phyloP scores from a whole-genome alignment of 176 grass and related monocot genomes.

The Aegilops longissima region DNA sequence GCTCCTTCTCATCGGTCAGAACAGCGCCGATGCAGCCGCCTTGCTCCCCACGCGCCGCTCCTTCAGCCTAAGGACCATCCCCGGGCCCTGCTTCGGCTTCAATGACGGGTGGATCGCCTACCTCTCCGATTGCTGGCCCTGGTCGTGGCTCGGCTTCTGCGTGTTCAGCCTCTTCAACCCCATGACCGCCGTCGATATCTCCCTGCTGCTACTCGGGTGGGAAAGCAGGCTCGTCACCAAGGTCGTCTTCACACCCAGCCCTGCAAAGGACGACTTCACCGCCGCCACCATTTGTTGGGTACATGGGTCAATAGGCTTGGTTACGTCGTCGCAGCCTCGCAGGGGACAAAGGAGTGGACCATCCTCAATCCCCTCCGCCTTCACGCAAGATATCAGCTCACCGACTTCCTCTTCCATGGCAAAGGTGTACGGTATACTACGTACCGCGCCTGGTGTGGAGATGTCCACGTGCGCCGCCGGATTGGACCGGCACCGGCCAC shows the following conservation, averaged over 20 bases:
- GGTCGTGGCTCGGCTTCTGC: neutral
- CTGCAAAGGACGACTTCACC: conserved; percentile 46
- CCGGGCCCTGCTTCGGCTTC: conserved; percentile 38
- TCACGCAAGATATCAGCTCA: too few relatives aligned
- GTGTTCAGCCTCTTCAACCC: conserved; percentile 45
- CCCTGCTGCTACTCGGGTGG: conserved; percentile 48
- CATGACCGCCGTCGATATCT: conserved; percentile 37
- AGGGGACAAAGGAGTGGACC: too few relatives aligned
- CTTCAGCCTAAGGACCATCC: conserved; percentile 37
- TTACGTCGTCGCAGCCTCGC: conserved; percentile 34
- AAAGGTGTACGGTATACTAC: too few relatives aligned
- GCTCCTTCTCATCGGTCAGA: too few relatives aligned
- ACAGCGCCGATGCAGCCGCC: conserved; percentile 8
- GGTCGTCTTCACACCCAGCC: conserved; percentile 49
- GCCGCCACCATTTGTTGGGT: conserved; percentile 42
- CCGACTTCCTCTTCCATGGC: too few relatives aligned
- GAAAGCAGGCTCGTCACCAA: conserved; percentile 54
- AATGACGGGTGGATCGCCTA: conserved; percentile 51
- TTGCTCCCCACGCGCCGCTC: conserved; percentile 38
- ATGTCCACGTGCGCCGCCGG: conserved; percentile 33
- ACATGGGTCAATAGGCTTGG: conserved; percentile 26
- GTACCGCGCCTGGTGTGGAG: conserved; percentile 39
- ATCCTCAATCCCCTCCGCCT: too few relatives aligned
- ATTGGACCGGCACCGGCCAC: conserved; percentile 19
- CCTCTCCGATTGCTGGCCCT: conserved; percentile 32